Evolutionary conservation across 768 basidiomycete genomes (phyloP).

Genomic region (Xanthoconium purpureum): DNA sequence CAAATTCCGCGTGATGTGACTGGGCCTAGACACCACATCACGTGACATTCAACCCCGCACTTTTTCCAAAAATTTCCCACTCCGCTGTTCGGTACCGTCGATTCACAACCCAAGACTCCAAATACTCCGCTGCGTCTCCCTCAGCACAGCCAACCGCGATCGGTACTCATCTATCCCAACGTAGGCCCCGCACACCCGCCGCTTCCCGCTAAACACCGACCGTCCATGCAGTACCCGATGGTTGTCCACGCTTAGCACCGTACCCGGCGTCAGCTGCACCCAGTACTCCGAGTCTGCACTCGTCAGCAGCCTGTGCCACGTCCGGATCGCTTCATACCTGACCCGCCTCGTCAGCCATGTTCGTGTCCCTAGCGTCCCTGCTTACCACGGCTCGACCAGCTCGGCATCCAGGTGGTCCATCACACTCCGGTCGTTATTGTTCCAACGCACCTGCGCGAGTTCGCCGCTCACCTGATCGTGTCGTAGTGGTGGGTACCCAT

Average conservation of each 20-base stretch:
- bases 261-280: conserved; percentile 86
- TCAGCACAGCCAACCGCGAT: conserved; percentile 69
- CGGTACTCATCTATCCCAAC: conserved; percentile 87
- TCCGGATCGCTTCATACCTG: conserved; percentile 78
- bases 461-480: conserved; percentile 61
- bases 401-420: conserved; percentile 58
- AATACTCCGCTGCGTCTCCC: conserved; percentile 52
- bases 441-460: conserved; percentile 84
- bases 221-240: conserved; percentile 93
- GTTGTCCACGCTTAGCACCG: conserved; percentile 90
- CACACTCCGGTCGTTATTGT: conserved; percentile 89
- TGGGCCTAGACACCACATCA: conserved; percentile 13
- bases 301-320: conserved; percentile 74
- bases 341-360: background rate
- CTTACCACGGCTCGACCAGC: conserved; percentile 72
- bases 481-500: conserved; percentile 67
- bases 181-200: conserved; percentile 96
- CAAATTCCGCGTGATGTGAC: conserved; percentile 18
- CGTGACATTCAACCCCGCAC: conserved; percentile 20
- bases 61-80: conserved; percentile 24
- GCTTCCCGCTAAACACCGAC: conserved; percentile 82
- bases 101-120: conserved; percentile 57
- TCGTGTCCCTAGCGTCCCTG: background rate
- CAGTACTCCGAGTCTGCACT: conserved; percentile 87
- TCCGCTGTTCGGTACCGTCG: conserved; percentile 22